Percentiles rank a stretch among this genome's conserved stretches.
Evolutionary conservation across 2,329 filamentous ascomycete species (phyloP).

Genomic region (Clathrospora elynae): DNA sequence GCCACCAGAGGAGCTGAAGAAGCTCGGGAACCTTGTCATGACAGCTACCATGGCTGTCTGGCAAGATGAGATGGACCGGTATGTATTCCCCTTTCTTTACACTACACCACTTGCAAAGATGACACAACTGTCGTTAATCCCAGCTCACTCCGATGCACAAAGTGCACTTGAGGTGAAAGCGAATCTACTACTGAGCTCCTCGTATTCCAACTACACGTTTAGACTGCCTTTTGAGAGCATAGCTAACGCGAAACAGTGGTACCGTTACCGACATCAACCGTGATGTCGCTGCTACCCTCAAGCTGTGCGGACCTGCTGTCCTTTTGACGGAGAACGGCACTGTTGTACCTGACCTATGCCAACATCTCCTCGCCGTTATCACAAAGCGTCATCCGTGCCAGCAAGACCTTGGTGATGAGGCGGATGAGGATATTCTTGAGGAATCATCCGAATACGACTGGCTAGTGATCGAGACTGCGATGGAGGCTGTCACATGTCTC

Average conservation of each 20-base stretch:
- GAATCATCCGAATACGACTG: constrained; percentile 96
- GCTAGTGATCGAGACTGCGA: constrained; percentile 91
- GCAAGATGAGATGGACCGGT: constrained; percentile 92
- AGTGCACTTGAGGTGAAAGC: constrained; percentile 87
- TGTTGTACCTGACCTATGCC: constrained; percentile 75
- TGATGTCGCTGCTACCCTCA: constrained; percentile 86
- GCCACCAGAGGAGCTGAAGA: constrained; percentile 77
- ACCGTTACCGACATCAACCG: constrained; percentile 95
- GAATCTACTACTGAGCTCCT: constrained; percentile 63
- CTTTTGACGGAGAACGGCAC: constrained; percentile 68
- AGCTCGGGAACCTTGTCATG: constrained; percentile 84
- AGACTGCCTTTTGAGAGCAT: constrained; percentile 8
- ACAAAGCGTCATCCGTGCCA: constrained; percentile 92
- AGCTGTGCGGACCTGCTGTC: constrained; percentile 86
- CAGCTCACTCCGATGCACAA: constrained; percentile 98
- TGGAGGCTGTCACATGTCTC: constrained; percentile 87
- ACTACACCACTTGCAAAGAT: constrained; percentile 60
- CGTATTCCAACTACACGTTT: constrained; percentile 48
- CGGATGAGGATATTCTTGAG: constrained; percentile 67
- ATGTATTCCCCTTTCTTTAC: constrained; percentile 56
- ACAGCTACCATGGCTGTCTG: constrained; percentile 83
- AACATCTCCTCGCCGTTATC: constrained; percentile 77
- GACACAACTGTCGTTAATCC: constrained; percentile 88
- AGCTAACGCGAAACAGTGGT: constrained; percentile 59
- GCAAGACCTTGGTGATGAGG: constrained; percentile 81